Evolutionary conservation across 805 yeast species (phyloP).

Genomic region (Pichia californica): DNA sequence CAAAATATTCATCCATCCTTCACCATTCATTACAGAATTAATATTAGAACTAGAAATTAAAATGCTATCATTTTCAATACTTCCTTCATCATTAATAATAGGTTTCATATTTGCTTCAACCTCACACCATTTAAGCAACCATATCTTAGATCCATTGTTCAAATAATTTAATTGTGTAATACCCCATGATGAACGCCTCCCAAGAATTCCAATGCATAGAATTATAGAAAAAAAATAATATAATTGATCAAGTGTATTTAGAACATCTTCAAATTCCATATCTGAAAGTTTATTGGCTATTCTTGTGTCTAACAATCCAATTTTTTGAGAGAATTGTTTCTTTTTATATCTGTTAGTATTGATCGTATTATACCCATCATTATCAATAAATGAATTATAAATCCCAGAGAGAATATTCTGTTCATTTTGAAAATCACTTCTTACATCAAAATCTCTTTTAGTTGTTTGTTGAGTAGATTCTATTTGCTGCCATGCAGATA

Average conservation of each 20-base stretch:
- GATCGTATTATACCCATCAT: no score
- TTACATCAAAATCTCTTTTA: not conserved
- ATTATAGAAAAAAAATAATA: conserved; percentile 22
- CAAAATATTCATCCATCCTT: conserved; percentile 9
- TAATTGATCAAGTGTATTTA: conserved; percentile 14
- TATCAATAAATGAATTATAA: no score
- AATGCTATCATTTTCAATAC: not conserved
- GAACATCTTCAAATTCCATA: conserved; percentile 2
- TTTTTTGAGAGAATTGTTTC: no score
- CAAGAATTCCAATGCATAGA: conserved; percentile 19
- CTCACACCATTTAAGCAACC: conserved; percentile 16
- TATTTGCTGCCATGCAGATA: conserved; percentile 10
- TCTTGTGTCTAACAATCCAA: no score
- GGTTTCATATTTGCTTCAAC: conserved; percentile 5
- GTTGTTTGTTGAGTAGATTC: no score
- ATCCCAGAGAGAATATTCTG: no score
- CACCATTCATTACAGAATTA: not conserved
- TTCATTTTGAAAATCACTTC: no score
- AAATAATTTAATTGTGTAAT: conserved; percentile 23
- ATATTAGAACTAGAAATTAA: not conserved
- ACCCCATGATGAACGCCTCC: conserved; percentile 26
- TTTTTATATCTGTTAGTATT: no score
- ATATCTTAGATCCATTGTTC: conserved; percentile 15
- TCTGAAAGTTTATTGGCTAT: no score
- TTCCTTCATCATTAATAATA: conserved; percentile 1